Percentiles rank a stretch among this genome's conserved stretches.
Conservation (phyloP, 1,139 yeast species). For the Hanseniaspora sp. region DNA sequence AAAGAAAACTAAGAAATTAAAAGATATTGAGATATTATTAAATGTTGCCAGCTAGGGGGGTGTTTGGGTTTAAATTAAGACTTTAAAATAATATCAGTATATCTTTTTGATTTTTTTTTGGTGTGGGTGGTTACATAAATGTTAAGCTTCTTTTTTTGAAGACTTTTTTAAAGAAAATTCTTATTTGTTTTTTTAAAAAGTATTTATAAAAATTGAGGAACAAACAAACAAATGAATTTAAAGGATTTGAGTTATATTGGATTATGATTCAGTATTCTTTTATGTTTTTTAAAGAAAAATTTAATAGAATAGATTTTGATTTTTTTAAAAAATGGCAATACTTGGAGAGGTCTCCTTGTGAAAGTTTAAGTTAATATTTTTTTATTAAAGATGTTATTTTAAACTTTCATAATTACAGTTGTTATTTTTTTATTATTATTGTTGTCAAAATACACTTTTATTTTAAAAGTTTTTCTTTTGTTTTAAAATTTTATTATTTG, state of each 20-base stretch:
- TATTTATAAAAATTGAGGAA: neutral
- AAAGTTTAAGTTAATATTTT: constrained; percentile 8
- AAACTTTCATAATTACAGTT: constrained; percentile 1
- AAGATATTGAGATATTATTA: neutral
- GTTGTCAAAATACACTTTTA: neutral
- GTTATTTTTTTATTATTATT: neutral
- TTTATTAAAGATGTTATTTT: constrained; percentile 24
- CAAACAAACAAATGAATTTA: neutral
- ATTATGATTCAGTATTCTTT: neutral
- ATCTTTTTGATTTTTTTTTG: too few relatives aligned
- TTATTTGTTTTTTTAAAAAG: neutral
- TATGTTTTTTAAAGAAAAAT: neutral
- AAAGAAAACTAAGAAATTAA: too few relatives aligned
- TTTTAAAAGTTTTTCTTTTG: too few relatives aligned
- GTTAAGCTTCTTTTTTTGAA: neutral
- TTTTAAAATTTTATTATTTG: neutral
- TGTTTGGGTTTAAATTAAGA: neutral
- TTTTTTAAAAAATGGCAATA: neutral
- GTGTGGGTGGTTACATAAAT: neutral
- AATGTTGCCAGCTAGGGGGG: neutral
- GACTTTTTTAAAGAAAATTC: neutral
- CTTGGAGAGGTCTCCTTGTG: constrained; percentile 16
- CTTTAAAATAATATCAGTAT: too few relatives aligned
- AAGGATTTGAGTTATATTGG: neutral
- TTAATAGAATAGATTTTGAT: neutral